A percentile compares a stretch with the other conserved stretches of the same genome.
Conservation (phyloP, 2,329 filamentous ascomycete species). For the Trichoderma sp. region DNA sequence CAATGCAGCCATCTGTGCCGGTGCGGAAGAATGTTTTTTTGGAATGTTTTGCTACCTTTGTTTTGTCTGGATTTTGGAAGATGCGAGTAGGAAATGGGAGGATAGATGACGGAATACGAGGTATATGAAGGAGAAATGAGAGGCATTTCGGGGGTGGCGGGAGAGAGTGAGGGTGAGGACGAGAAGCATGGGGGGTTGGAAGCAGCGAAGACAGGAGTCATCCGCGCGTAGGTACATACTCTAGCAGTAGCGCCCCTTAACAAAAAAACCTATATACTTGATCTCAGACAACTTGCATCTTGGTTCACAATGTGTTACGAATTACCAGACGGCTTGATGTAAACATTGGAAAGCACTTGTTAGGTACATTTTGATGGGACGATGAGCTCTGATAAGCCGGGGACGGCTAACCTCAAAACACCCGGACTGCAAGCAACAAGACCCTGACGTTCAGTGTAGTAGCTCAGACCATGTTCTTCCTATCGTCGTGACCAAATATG, state of each 20-base stretch:
- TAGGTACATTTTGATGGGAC: neutral
- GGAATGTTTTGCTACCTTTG: too few relatives aligned
- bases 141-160: too few relatives aligned
- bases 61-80: too few relatives aligned
- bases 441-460: neutral
- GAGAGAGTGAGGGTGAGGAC: too few relatives aligned
- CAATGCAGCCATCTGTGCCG: too few relatives aligned
- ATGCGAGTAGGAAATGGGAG: too few relatives aligned
- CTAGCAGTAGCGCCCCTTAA: neutral
- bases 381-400: too few relatives aligned
- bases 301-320: neutral
- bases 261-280: slow-evolving; percentile 26
- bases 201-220: neutral
- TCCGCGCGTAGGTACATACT: slow-evolving; percentile 5
- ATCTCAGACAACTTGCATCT: slow-evolving; percentile 4
- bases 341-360: neutral
- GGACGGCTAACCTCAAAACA: neutral
- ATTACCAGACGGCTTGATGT: neutral
- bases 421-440: too few relatives aligned
- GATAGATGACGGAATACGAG: too few relatives aligned
- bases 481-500: neutral
- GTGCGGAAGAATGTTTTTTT: too few relatives aligned
- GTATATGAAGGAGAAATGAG: too few relatives aligned
- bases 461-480: neutral
- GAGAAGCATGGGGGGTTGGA: neutral